phyloP scores from a whole-genome alignment of 1,284 basidiomycete genomes.

The Phellinidium pouzarii region DNA sequence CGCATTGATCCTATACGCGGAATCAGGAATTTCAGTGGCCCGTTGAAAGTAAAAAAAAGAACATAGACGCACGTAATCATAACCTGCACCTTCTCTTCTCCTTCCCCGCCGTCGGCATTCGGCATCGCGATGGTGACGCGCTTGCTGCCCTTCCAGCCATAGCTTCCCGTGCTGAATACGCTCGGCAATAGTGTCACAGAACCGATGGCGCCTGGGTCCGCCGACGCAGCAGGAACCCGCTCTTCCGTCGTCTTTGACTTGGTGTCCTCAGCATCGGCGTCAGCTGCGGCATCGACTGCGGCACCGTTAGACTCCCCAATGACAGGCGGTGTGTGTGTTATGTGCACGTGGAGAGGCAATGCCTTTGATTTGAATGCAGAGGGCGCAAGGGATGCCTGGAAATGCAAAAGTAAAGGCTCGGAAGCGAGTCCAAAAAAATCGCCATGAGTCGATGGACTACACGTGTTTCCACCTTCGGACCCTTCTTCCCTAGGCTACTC shows the following conservation, averaged over 20 bases:
- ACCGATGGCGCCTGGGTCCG: conserved; percentile 59
- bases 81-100: conserved; percentile 66
- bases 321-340: conserved; percentile 60
- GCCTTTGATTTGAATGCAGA: conserved; percentile 58
- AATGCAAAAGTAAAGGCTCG: conserved; percentile 25
- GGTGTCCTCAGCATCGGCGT: conserved; percentile 21
- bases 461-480: conserved; percentile 31
- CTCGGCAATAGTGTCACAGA: conserved; percentile 48
- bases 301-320: conserved; percentile 20
- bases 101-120: conserved; percentile 40
- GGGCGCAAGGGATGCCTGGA: conserved; percentile 40
- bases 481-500: conserved; percentile 30
- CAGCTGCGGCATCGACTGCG: conserved; percentile 24
- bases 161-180: conserved; percentile 65
- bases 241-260: conserved; percentile 21
- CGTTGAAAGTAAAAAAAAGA: conserved; percentile 3
- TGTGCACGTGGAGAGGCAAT: conserved; percentile 56
- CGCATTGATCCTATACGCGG: conserved; percentile 58
- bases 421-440: not conserved
- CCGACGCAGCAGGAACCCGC: conserved; percentile 29
- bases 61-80: conserved; percentile 54
- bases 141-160: conserved; percentile 75
- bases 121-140: conserved; percentile 58
- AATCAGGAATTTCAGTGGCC: conserved; percentile 5
- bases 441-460: not conserved